phyloP scores from a whole-genome alignment of 2,329 filamentous ascomycete species.

The Colletotrichum coccodes region DNA sequence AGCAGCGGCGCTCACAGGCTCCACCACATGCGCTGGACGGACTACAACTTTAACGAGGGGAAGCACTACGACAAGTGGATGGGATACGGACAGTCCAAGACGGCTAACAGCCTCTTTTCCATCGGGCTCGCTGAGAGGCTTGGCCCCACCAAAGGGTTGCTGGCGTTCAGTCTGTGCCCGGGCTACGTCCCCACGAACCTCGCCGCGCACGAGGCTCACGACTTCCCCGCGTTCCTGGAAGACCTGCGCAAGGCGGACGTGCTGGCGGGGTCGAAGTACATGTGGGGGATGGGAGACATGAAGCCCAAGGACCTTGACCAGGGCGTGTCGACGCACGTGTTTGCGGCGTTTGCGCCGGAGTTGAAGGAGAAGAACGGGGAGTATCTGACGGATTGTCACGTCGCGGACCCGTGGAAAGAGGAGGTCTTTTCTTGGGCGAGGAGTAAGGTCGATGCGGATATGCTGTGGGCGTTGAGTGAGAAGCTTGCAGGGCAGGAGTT shows the following conservation, averaged over 20 bases:
- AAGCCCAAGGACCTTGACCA: slow-evolving; percentile 19
- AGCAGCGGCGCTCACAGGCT: slow-evolving; percentile 55
- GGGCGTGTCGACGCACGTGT: slow-evolving; percentile 27
- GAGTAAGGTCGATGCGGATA: slow-evolving; percentile 23
- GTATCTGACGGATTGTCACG: slow-evolving; percentile 13
- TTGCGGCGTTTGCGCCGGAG: slow-evolving; percentile 20
- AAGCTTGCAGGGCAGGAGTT: slow-evolving; percentile 31
- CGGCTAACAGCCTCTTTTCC: slow-evolving; percentile 40
- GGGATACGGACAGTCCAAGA: slow-evolving; percentile 41
- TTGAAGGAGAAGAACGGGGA: slow-evolving; percentile 21
- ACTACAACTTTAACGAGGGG: slow-evolving; percentile 50
- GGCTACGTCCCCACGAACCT: slow-evolving; percentile 61
- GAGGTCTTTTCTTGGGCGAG: slow-evolving; percentile 25
- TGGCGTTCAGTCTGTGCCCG: slow-evolving; percentile 59
- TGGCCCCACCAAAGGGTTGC: slow-evolving; percentile 46
- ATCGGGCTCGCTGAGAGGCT: slow-evolving; percentile 20
- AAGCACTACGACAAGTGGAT: slow-evolving; percentile 38
- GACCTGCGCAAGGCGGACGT: slow-evolving; percentile 1
- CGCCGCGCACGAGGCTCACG: slow-evolving; percentile 13
- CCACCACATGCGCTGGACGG: slow-evolving; percentile 51
- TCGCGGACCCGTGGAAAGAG: slow-evolving; percentile 28
- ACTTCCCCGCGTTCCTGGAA: slow-evolving; percentile 8
- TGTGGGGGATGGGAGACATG: slow-evolving; percentile 6
- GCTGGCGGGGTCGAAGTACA: slow-evolving; percentile 15
- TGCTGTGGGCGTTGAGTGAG: slow-evolving; percentile 32